phyloP scores from a whole-genome alignment of 116 monocot species.

The Zostera marina region DNA sequence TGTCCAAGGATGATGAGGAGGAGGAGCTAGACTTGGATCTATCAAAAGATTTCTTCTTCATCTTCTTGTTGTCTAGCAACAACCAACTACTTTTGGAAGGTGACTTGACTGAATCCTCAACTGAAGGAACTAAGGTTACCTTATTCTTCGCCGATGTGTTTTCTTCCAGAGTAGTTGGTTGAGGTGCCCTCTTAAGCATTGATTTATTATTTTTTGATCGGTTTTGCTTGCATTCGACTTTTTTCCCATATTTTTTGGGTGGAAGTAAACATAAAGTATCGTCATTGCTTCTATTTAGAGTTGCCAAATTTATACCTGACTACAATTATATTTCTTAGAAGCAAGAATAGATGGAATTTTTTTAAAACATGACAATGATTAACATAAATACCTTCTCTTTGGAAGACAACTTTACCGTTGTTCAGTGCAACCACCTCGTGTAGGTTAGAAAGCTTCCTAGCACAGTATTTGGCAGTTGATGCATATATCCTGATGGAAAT shows the following conservation, averaged over 20 bases:
- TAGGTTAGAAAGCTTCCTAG: constrained; percentile 31
- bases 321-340: neutral
- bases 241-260: neutral
- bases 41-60: constrained; percentile 8
- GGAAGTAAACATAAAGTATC: constrained; percentile 6
- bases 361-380: neutral
- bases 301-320: neutral
- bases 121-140: neutral
- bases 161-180: neutral
- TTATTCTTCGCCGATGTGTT: neutral
- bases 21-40: constrained; percentile 14
- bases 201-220: neutral
- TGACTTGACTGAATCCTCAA: constrained; percentile 1
- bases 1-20: constrained; percentile 10
- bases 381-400: constrained; percentile 26
- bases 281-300: constrained; percentile 6
- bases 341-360: neutral
- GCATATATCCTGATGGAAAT: constrained; percentile 23
- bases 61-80: constrained; percentile 11
- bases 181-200: neutral
- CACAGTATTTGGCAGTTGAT: constrained; percentile 58
- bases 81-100: constrained; percentile 15
- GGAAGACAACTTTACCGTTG: constrained; percentile 66
- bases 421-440: constrained; percentile 52
- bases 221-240: neutral